These are phyloP conservation scores for Cordyceps farinosa DNA, from an alignment of 2,329 filamentous ascomycete species.

Conservation along the genomic window DNA sequence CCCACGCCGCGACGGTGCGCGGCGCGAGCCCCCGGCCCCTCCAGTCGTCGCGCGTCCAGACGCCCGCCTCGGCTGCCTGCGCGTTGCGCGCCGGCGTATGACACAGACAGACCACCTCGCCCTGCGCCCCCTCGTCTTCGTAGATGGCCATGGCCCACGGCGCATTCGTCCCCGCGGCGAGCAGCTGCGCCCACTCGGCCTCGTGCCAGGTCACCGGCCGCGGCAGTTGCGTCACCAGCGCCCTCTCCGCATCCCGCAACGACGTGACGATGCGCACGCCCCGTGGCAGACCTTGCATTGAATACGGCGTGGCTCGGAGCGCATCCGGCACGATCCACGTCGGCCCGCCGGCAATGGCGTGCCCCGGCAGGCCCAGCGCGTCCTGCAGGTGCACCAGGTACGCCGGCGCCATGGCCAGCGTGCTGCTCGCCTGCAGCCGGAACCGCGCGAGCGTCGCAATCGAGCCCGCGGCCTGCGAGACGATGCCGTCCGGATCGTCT, in stretches of 20 bases:
- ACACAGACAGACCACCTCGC: neutral
- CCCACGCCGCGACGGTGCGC: slow-evolving; percentile 1
- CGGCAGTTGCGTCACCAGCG: neutral
- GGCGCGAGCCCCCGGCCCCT: neutral
- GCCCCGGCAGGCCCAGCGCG: neutral
- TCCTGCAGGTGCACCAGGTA: neutral
- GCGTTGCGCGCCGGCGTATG: slow-evolving; percentile 12
- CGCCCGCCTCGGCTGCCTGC: neutral
- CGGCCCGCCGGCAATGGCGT: neutral
- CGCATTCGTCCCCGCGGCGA: neutral
- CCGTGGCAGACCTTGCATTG: neutral
- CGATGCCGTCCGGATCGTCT: neutral
- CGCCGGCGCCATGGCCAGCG: neutral
- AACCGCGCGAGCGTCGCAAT: neutral
- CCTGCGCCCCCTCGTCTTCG: neutral
- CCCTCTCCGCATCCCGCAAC: neutral
- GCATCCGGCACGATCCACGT: neutral
- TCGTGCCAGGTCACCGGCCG: neutral
- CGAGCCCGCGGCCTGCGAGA: neutral
- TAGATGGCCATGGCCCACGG: neutral
- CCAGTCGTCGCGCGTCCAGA: slow-evolving; percentile 4
- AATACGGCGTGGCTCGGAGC: neutral
- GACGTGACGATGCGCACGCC: slow-evolving; percentile 1
- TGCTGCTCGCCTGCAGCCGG: neutral
- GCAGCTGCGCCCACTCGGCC: neutral